phyloP scores from a whole-genome alignment of 108 stramenopile genomes.

The Cyclotella kingstonii region DNA sequence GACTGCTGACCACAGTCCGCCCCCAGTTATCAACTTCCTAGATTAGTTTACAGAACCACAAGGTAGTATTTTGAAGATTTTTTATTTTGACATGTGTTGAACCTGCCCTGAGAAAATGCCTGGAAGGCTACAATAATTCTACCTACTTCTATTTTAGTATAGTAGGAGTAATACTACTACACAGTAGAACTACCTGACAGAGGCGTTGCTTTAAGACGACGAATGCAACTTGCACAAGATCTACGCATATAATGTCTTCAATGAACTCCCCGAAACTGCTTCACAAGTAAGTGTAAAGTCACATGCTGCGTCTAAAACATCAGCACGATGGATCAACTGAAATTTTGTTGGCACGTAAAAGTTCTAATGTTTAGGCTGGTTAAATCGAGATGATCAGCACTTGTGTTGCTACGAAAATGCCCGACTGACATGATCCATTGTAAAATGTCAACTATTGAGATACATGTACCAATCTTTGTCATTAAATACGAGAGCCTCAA shows the following conservation, averaged over 20 bases:
- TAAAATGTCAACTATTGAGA: too few species aligned
- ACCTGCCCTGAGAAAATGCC: not conserved
- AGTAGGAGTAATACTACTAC: too few species aligned
- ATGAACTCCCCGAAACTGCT: slow-evolving; percentile 28
- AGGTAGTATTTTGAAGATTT: too few species aligned
- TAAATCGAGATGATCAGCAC: too few species aligned
- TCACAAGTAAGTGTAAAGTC: slow-evolving; percentile 25
- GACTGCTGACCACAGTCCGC: too few species aligned
- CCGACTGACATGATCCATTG: too few species aligned
- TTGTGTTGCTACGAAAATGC: too few species aligned
- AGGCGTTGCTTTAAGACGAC: not conserved
- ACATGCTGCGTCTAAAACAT: not conserved
- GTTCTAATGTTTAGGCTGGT: slow-evolving; percentile 5
- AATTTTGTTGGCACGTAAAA: not conserved
- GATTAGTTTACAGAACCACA: too few species aligned
- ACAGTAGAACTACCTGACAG: not conserved
- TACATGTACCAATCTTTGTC: too few species aligned
- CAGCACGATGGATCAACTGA: not conserved
- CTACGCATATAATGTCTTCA: slow-evolving; percentile 8
- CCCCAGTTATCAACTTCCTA: too few species aligned
- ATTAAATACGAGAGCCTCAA: too few species aligned
- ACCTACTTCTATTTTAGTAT: too few species aligned
- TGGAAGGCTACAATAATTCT: not conserved
- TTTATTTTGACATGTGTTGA: not conserved
- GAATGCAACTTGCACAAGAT: not conserved